Evolutionary conservation across 345 rosid species (phyloP).

Genomic region (Hibiscus mutabilis): DNA sequence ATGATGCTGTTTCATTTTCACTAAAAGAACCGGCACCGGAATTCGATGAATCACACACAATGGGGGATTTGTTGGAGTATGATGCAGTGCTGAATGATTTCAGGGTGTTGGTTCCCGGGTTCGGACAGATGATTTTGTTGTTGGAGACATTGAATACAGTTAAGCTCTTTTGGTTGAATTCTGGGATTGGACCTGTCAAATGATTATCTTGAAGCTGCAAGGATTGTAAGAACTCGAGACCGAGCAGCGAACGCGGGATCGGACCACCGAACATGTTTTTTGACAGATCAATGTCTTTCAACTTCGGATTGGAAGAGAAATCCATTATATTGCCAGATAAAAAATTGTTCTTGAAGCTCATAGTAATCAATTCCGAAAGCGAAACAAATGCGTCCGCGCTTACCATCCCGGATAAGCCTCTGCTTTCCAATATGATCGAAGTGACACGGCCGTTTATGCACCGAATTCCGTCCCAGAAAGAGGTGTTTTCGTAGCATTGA

Average conservation of each 20-base stretch:
- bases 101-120: slow-evolving; percentile 27
- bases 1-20: not conserved
- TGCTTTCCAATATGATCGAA: slow-evolving; percentile 23
- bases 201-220: slow-evolving; percentile 39
- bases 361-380: slow-evolving; percentile 27
- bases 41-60: slow-evolving; percentile 27
- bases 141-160: slow-evolving; percentile 33
- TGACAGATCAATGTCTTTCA: slow-evolving; percentile 33
- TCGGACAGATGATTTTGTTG: slow-evolving; percentile 34
- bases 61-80: slow-evolving; percentile 14
- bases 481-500: slow-evolving; percentile 21
- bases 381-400: slow-evolving; percentile 14
- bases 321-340: slow-evolving; percentile 37
- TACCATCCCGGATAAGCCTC: slow-evolving; percentile 27
- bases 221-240: slow-evolving; percentile 23
- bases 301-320: slow-evolving; percentile 29
- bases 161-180: slow-evolving; percentile 27
- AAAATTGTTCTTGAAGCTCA: slow-evolving; percentile 37
- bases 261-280: slow-evolving; percentile 30
- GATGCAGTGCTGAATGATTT: slow-evolving; percentile 24
- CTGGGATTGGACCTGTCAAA: slow-evolving; percentile 36
- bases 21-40: slow-evolving; percentile 3
- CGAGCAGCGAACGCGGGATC: slow-evolving; percentile 21
- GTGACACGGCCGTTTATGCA: slow-evolving; percentile 29
- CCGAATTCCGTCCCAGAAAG: slow-evolving; percentile 36